A percentile compares a stretch with the other conserved stretches of the same genome.
Evolutionary conservation across 2,329 filamentous ascomycete genomes (phyloP).

Genomic region (Pseudocercospora macadamiae): DNA sequence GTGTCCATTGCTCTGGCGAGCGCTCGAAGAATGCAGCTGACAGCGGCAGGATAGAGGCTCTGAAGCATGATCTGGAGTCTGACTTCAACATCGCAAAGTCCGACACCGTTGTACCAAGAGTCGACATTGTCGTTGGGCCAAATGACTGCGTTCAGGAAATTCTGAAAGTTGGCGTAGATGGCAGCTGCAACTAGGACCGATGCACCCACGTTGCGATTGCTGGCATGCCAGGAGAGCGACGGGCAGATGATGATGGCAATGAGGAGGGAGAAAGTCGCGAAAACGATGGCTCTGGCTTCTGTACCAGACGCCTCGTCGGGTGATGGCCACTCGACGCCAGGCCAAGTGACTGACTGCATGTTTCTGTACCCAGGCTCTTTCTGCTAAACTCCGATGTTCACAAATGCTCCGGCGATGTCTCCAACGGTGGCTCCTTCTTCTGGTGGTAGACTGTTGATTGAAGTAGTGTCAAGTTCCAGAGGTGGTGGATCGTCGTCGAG

Average conservation of each 20-base stretch:
- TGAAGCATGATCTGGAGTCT: constrained; percentile 59
- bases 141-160: constrained; percentile 64
- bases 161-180: constrained; percentile 58
- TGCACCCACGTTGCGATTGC: constrained; percentile 63
- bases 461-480: constrained; percentile 10
- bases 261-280: constrained; percentile 56
- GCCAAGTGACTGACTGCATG: constrained; percentile 3
- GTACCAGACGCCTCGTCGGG: not conserved
- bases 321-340: not conserved
- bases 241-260: constrained; percentile 58
- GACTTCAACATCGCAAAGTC: constrained; percentile 67
- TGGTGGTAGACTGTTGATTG: not conserved
- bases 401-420: not conserved
- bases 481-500: constrained; percentile 24
- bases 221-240: constrained; percentile 63
- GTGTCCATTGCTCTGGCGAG: constrained; percentile 65
- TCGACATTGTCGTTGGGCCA: constrained; percentile 63
- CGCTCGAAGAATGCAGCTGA: constrained; percentile 62
- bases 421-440: not conserved
- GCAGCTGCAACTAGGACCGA: constrained; percentile 60
- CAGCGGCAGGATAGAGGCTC: constrained; percentile 56
- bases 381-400: not conserved
- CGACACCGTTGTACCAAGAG: constrained; percentile 61
- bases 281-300: constrained; percentile 37
- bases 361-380: not conserved